These are phyloP conservation scores for Hypericum perforatum DNA, from an alignment of 345 rosid species.

Conservation along the genomic window DNA sequence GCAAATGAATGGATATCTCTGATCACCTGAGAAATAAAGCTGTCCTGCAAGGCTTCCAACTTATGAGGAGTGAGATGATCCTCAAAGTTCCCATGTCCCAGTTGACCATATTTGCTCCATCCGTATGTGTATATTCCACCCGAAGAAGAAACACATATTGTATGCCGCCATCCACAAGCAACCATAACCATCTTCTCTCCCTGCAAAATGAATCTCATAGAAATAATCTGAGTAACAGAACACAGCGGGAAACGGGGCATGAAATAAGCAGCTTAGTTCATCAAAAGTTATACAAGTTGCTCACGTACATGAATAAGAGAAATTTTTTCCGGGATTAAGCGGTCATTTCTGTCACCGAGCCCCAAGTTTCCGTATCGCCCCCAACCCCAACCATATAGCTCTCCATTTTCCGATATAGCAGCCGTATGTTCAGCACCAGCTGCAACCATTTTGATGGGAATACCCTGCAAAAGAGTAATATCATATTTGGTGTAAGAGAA, in stretches of 20 bases:
- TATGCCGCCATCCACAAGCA: conserved; percentile 99
- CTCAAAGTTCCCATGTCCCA: conserved; percentile 91
- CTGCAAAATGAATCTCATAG: conserved; percentile 24
- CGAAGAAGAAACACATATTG: conserved; percentile 68
- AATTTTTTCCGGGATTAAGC: conserved; percentile 77
- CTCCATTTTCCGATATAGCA: conserved; percentile 86
- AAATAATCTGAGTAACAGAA: background rate
- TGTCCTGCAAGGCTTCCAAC: conserved; percentile 54
- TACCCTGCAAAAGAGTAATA: conserved; percentile 39
- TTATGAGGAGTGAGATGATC: conserved; percentile 84
- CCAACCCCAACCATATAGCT: conserved; percentile 99
- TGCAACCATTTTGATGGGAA: conserved; percentile 75
- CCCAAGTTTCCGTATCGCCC: conserved; percentile 97
- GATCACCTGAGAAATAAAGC: conserved; percentile 64
- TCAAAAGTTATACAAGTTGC: conserved; percentile 9
- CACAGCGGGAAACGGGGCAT: background rate
- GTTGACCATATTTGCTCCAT: conserved; percentile 98
- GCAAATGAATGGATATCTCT: no score
- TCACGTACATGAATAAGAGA: conserved; percentile 46
- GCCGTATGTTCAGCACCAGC: conserved; percentile 98
- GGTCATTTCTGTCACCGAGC: conserved; percentile 89
- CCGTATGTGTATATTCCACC: conserved; percentile 83
- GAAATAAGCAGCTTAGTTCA: no score
- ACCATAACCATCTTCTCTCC: conserved; percentile 78
- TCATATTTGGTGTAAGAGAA: no score